Conservation (phyloP, 2,329 filamentous ascomycete genomes). For the Didymella sp. region DNA sequence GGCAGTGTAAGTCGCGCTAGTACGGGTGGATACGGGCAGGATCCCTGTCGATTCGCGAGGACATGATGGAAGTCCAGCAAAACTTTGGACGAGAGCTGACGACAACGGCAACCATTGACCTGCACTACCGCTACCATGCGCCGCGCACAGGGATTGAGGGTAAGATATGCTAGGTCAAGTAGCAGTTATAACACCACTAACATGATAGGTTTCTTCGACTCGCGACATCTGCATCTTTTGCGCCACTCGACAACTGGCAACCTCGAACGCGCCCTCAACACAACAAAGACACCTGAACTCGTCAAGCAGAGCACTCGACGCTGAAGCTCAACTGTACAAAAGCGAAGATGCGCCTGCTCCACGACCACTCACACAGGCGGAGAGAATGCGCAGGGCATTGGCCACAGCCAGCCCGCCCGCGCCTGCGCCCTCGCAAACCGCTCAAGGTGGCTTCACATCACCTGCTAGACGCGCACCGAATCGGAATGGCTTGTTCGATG, state of each 20-base stretch:
- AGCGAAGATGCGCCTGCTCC: slow-evolving; percentile 27
- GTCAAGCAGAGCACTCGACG: slow-evolving; percentile 42
- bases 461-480: slow-evolving; percentile 25
- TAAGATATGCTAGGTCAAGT: slow-evolving; percentile 14
- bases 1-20: slow-evolving; percentile 3
- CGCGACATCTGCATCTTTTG: slow-evolving; percentile 51
- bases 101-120: slow-evolving; percentile 1
- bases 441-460: slow-evolving; percentile 26
- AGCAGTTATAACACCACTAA: not conserved
- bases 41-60: slow-evolving; percentile 1
- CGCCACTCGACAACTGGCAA: slow-evolving; percentile 44
- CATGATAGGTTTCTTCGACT: slow-evolving; percentile 41
- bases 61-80: not conserved
- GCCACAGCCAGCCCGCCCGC: slow-evolving; percentile 23
- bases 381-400: slow-evolving; percentile 38
- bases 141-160: slow-evolving; percentile 40
- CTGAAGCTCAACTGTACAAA: slow-evolving; percentile 39
- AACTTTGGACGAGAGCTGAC: slow-evolving; percentile 14
- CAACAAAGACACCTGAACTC: slow-evolving; percentile 45
- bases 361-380: slow-evolving; percentile 36
- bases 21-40: not conserved
- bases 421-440: slow-evolving; percentile 2
- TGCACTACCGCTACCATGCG: slow-evolving; percentile 30
- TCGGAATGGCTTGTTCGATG: slow-evolving; percentile 26
- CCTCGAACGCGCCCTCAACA: slow-evolving; percentile 27